Evolutionary conservation across 805 yeast genomes (phyloP).

Genomic region (Millerozyma miso): DNA sequence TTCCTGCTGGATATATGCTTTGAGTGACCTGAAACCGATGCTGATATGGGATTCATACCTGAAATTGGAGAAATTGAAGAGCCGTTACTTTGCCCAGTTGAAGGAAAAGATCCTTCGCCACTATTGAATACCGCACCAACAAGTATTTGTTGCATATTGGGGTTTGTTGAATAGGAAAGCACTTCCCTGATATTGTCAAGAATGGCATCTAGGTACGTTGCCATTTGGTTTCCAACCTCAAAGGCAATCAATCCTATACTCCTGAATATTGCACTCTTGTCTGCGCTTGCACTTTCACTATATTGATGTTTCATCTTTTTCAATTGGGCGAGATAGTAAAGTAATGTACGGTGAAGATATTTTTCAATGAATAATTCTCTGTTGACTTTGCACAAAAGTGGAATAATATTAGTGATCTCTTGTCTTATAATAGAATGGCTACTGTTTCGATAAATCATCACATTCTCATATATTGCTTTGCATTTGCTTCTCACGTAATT

Average conservation of each 20-base stretch:
- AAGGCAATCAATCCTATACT: slow-evolving; percentile 83
- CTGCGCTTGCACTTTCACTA: slow-evolving; percentile 41
- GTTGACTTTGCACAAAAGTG: slow-evolving; percentile 76
- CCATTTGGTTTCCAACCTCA: slow-evolving; percentile 78
- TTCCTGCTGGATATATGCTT: slow-evolving; percentile 55
- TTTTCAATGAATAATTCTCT: slow-evolving; percentile 71
- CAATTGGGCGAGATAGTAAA: slow-evolving; percentile 72
- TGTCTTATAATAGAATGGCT: slow-evolving; percentile 71
- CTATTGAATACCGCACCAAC: slow-evolving; percentile 35
- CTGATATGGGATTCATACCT: slow-evolving; percentile 21
- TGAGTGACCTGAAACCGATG: slow-evolving; percentile 35
- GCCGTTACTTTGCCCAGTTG: slow-evolving; percentile 1
- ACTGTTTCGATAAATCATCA: slow-evolving; percentile 72
- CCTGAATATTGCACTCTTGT: slow-evolving; percentile 68
- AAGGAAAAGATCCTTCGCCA: slow-evolving; percentile 9
- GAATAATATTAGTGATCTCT: slow-evolving; percentile 81
- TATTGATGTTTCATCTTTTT: slow-evolving; percentile 55
- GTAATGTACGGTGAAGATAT: slow-evolving; percentile 74
- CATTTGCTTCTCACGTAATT: slow-evolving; percentile 66
- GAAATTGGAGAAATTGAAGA: slow-evolving; percentile 5
- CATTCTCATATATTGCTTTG: slow-evolving; percentile 71
- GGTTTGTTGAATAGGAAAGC: slow-evolving; percentile 39
- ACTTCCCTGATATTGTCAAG: slow-evolving; percentile 81
- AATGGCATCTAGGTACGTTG: slow-evolving; percentile 85
- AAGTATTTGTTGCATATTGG: slow-evolving; percentile 36